Base-by-base conservation (phyloP, 768 basidiomycete species). In the Russula griseocarnosa region DNA sequence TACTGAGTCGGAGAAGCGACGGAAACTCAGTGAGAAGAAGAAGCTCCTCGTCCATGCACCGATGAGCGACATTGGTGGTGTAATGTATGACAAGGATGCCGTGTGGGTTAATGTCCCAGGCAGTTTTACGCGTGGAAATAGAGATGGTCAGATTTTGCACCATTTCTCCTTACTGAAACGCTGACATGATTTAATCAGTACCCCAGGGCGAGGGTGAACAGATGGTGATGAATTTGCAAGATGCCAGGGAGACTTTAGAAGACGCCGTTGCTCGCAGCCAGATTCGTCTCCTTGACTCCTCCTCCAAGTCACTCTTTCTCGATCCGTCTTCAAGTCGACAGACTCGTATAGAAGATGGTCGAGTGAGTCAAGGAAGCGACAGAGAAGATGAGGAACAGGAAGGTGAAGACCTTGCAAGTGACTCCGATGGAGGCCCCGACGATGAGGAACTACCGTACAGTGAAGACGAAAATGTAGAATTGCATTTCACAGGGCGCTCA, bases 71-170 rank as follows among this genome's bases (percentile, higher is more conserved):
- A 88, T 98, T 2, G 96, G 96, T 13, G 97, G 96, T 3, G 85
- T 99, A 60, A 85, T 91, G 76, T 98, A 96, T 72, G 97, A 99
- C 78, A 98, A 98, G 74, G 96, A 98, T 71, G 93, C 94, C 0
- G 95, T 99, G 3, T 99, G 92, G 82, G 88, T 99, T 67, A 98
- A 98, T 73, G 95, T 98, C 11, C 90, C 94, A 14, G 97, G 97
- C 1, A 96, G 83, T 71, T 99, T 99, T 73, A 88, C 92, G 16
- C 80, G 88, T 65, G 87, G 85, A n/a, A 85, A 83, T 67, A 76
- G 75, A 8, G 86, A 87, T 63, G 81, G 88, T 87, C 70, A 60
- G 82, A 69, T 22, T 56, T 5, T 55, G 7, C 13, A 13, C 10
- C 36, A 18, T 52, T 34, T 61, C 36, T 5, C 18, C 13, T 40